Conservation (phyloP, 306 rosid species). For the Echinosophora koreensis region DNA sequence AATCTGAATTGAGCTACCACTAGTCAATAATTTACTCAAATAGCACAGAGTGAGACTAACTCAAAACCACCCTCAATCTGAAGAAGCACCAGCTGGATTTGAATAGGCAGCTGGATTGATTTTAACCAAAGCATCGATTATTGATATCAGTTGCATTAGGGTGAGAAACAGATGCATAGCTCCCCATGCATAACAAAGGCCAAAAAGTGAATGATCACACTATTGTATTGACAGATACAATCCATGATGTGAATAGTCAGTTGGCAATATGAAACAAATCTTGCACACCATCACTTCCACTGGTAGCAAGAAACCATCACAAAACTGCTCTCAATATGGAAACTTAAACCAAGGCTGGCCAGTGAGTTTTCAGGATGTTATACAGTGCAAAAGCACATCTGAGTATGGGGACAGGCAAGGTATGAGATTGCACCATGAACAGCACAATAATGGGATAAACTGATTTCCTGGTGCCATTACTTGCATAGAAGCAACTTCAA, state of each 20-base stretch:
- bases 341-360: constrained; percentile 33
- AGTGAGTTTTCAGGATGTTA: constrained; percentile 32
- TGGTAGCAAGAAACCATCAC: constrained; percentile 39
- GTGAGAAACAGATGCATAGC: constrained; percentile 30
- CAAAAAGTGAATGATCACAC: constrained; percentile 15
- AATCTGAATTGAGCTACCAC: constrained; percentile 34
- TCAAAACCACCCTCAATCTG: constrained; percentile 24
- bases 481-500: constrained; percentile 43
- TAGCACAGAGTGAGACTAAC: neutral
- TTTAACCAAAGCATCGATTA: constrained; percentile 35
- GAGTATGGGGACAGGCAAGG: constrained; percentile 18
- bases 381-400: constrained; percentile 15
- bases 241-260: constrained; percentile 34
- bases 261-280: constrained; percentile 29
- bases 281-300: constrained; percentile 25
- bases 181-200: constrained; percentile 17
- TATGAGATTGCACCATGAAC: constrained; percentile 39
- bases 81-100: constrained; percentile 27
- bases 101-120: constrained; percentile 26
- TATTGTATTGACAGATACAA: constrained; percentile 32
- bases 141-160: constrained; percentile 8
- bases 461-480: constrained; percentile 38
- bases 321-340: constrained; percentile 4
- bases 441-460: constrained; percentile 37
- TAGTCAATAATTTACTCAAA: constrained; percentile 35